Conservation (phyloP, 2,329 filamentous ascomycete genomes). For the Aureobasidium sp. region DNA sequence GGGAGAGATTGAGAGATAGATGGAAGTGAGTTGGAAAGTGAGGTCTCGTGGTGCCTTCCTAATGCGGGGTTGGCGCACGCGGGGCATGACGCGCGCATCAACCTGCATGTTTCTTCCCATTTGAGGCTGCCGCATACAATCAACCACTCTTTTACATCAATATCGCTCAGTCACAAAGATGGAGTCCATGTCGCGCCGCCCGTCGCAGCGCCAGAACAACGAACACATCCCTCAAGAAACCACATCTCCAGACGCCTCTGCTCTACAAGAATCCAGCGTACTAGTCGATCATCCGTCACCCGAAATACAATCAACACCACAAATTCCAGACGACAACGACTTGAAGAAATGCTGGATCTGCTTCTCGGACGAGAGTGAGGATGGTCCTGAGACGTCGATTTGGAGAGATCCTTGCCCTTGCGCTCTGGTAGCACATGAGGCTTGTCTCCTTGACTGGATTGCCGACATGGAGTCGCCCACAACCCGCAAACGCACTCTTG, state of each 20-base stretch:
- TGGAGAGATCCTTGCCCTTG: constrained; percentile 96
- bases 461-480: constrained; percentile 81
- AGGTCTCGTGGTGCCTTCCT: constrained; percentile 1
- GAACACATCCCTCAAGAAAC: background rate
- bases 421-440: constrained; percentile 90
- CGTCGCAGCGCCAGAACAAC: constrained; percentile 11
- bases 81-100: constrained; percentile 13
- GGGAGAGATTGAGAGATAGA: background rate
- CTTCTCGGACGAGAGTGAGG: constrained; percentile 71
- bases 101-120: background rate
- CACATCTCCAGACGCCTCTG: background rate
- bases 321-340: constrained; percentile 36
- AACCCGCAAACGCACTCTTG: constrained; percentile 48
- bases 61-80: background rate
- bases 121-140: background rate
- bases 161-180: background rate
- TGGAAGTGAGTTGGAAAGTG: background rate
- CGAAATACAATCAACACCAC: background rate
- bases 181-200: constrained; percentile 8
- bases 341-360: constrained; percentile 74
- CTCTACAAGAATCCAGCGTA: constrained; percentile 15
- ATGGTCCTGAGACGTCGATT: constrained; percentile 63
- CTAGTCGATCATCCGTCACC: constrained; percentile 2
- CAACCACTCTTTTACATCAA: background rate
- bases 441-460: constrained; percentile 92